Evolutionary conservation across 1,284 basidiomycete species (phyloP).

Genomic region (Trichosporon sp.): DNA sequence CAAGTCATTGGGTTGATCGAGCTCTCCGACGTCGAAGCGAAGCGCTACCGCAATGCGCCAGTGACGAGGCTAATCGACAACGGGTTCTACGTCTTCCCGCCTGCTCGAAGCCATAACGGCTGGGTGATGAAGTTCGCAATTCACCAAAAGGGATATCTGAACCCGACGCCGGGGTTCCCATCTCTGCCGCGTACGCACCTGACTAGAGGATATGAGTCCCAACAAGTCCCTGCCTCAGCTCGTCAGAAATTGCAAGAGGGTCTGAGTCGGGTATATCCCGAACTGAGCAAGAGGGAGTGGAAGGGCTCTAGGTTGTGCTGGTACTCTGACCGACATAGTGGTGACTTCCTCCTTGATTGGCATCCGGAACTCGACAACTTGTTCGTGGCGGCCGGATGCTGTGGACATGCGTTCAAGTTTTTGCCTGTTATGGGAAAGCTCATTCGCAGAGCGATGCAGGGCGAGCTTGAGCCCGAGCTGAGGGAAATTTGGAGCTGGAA

Average conservation of each 20-base stretch:
- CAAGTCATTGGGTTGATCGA: conserved; percentile 67
- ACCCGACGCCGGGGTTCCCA: conserved; percentile 18
- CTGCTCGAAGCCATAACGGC: conserved; percentile 12
- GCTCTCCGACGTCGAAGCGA: conserved; percentile 59
- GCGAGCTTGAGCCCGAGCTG: conserved; percentile 5
- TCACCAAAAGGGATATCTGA: conserved; percentile 34
- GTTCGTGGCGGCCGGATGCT: conserved; percentile 38
- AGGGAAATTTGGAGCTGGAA: conserved; percentile 9
- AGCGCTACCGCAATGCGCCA: conserved; percentile 57
- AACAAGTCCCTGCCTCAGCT: conserved; percentile 6
- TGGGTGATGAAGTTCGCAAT: conserved; percentile 42
- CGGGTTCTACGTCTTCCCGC: conserved; percentile 68
- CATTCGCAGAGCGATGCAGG: conserved; percentile 12
- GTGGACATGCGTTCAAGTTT: conserved; percentile 42
- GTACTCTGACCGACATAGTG: conserved; percentile 41
- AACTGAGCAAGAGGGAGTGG: conserved; percentile 19
- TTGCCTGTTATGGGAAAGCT: conserved; percentile 18
- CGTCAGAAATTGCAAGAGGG: conserved; percentile 7
- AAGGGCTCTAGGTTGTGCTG: conserved; percentile 24
- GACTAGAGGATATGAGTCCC: conserved; percentile 4
- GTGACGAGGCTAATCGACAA: conserved; percentile 64
- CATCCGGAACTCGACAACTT: conserved; percentile 27
- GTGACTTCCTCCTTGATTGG: conserved; percentile 44
- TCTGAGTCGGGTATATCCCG: conserved; percentile 20
- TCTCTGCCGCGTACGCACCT: conserved; percentile 12